Evolutionary conservation across 2,329 filamentous ascomycete species (phyloP).

Genomic region (Xylaria sp.): DNA sequence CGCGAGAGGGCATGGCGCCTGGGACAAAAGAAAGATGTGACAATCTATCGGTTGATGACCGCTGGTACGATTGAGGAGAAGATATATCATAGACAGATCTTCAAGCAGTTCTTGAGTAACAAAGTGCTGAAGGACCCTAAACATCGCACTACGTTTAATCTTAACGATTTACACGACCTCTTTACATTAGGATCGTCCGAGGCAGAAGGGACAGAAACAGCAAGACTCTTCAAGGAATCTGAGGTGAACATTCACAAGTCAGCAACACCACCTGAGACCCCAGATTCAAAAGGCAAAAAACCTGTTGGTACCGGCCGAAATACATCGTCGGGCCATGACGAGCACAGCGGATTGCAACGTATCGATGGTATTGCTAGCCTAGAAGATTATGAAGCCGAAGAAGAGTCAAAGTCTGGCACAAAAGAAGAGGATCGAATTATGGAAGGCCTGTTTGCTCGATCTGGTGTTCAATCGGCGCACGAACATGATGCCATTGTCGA

Average conservation of each 20-base stretch:
- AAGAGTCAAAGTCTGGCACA: constrained; percentile 58
- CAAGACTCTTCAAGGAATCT: constrained; percentile 86
- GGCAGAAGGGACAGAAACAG: constrained; percentile 82
- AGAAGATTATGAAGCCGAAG: constrained; percentile 56
- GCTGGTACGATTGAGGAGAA: constrained; percentile 99
- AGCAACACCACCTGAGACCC: constrained; percentile 16
- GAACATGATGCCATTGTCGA: constrained; percentile 94
- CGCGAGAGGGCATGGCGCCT: constrained; percentile 95
- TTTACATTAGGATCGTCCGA: constrained; percentile 80
- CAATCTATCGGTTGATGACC: constrained; percentile 97
- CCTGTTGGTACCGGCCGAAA: constrained; percentile 28
- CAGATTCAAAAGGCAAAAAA: constrained; percentile 31
- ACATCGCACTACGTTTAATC: constrained; percentile 89
- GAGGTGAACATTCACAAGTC: constrained; percentile 73
- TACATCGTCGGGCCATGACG: constrained; percentile 41
- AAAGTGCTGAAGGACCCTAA: constrained; percentile 96
- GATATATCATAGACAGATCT: constrained; percentile 98
- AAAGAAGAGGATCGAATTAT: constrained; percentile 81
- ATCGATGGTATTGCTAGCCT: constrained; percentile 51
- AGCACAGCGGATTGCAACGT: constrained; percentile 48
- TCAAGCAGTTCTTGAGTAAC: constrained; percentile 97
- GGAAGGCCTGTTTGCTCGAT: constrained; percentile 87
- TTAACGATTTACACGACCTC: constrained; percentile 90
- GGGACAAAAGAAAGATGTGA: constrained; percentile 93
- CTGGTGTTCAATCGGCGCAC: constrained; percentile 88